phyloP scores from a whole-genome alignment of 2,329 filamentous ascomycete species.

The Colletotrichum limetticola region DNA sequence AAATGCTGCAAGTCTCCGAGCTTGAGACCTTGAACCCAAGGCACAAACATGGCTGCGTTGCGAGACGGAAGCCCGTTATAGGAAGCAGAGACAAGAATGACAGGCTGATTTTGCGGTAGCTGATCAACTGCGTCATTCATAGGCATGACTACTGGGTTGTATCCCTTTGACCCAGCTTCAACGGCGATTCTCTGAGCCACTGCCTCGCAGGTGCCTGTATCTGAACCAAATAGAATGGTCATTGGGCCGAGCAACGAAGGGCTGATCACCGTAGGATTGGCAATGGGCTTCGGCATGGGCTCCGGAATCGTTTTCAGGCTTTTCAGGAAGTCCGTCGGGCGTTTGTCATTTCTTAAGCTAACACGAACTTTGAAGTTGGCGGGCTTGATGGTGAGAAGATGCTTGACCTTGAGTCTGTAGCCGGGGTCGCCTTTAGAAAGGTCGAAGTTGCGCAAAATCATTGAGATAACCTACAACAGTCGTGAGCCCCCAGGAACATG shows the following conservation, averaged over 20 bases:
- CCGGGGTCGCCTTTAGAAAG: no score
- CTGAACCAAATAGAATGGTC: no score
- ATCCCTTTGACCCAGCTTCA: conserved; percentile 66
- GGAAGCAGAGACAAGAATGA: conserved; percentile 72
- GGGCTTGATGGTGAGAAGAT: no score
- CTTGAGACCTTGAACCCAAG: conserved; percentile 66
- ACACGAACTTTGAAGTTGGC: no score
- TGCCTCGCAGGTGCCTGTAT: conserved; percentile 46
- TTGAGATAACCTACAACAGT: no score
- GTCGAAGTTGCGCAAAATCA: conserved; percentile 42
- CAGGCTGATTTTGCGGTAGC: conserved; percentile 65
- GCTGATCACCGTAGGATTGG: no score
- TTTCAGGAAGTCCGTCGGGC: no score
- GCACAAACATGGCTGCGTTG: conserved; percentile 72
- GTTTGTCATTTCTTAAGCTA: no score
- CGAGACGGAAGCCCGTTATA: conserved; percentile 78
- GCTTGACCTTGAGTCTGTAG: no score
- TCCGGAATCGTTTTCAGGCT: no score
- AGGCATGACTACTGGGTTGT: conserved; percentile 57
- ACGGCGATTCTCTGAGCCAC: conserved; percentile 68
- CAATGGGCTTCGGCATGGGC: no score
- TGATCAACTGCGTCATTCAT: conserved; percentile 68
- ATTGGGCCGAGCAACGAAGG: no score
- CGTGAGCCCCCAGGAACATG: conserved; percentile 64
- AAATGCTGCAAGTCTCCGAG: conserved; percentile 50